Conservation (phyloP, 2,329 filamentous ascomycete genomes). For the Pyricularia sp. region DNA sequence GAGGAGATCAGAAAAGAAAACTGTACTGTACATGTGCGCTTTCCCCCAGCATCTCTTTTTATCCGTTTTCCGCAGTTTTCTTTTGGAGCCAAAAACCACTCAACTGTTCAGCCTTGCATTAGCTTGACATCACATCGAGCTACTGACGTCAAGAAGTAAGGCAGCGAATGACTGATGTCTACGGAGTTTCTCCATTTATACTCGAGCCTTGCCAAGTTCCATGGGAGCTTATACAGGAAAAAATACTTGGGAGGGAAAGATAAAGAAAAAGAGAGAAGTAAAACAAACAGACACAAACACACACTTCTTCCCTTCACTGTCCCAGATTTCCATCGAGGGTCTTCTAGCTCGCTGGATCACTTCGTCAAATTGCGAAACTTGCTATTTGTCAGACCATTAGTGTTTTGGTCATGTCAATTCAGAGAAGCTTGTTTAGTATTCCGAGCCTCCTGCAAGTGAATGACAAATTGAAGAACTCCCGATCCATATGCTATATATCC, state of each 20-base stretch:
- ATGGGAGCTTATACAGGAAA: not conserved
- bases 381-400: not conserved
- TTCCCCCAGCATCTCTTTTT: not conserved
- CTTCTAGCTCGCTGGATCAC: not conserved
- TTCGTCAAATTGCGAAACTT: not conserved
- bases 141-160: not conserved
- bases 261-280: not conserved
- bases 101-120: not conserved
- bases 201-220: not conserved
- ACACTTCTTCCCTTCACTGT: too few relatives aligned
- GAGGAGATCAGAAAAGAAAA: not conserved
- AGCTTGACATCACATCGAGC: not conserved
- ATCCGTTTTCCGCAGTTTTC: not conserved
- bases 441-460: not conserved
- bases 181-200: not conserved
- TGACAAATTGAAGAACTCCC: not conserved
- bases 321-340: not conserved
- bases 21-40: not conserved
- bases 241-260: not conserved
- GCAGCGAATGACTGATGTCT: not conserved
- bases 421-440: not conserved
- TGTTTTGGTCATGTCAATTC: not conserved
- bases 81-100: not conserved
- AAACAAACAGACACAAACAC: too few relatives aligned
- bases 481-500: not conserved